Evolutionary conservation across 2,329 filamentous ascomycete genomes (phyloP).

Genomic region (Colletotrichum camelliae): DNA sequence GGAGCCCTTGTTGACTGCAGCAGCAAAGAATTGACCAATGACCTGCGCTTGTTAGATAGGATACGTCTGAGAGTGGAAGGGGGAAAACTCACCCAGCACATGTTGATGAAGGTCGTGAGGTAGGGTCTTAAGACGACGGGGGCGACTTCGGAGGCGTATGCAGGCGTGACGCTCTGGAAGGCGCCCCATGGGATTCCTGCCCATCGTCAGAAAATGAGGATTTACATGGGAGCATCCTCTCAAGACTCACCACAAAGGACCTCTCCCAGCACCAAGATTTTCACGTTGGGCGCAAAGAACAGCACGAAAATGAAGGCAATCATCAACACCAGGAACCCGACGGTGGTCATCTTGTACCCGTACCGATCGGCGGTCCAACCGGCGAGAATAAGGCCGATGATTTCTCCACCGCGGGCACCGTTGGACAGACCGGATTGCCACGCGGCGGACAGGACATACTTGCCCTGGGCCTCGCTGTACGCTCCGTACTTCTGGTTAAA

Average conservation of each 20-base stretch:
- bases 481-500: conserved; percentile 54
- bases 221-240: neutral
- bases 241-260: conserved; percentile 42
- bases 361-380: conserved; percentile 56
- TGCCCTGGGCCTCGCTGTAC: conserved; percentile 33
- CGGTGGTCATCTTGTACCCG: conserved; percentile 56
- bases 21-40: conserved; percentile 58
- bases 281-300: conserved; percentile 56
- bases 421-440: conserved; percentile 65
- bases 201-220: conserved; percentile 6
- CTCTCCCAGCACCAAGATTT: conserved; percentile 53
- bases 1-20: conserved; percentile 51
- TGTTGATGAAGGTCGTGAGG: conserved; percentile 60
- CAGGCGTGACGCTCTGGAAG: conserved; percentile 56
- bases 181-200: conserved; percentile 57
- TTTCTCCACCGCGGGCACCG: conserved; percentile 57
- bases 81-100: conserved; percentile 50
- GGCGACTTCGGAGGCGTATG: conserved; percentile 59
- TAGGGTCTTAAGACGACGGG: conserved; percentile 55
- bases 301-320: conserved; percentile 57
- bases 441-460: conserved; percentile 54
- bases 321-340: conserved; percentile 50
- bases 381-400: conserved; percentile 60
- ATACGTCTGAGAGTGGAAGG: too few species aligned
- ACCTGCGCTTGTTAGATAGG: conserved; percentile 25